Evolutionary conservation across 768 basidiomycete genomes (phyloP), one percentile per base, ranked within the genome.

Genomic region (Phaffia australis): DNA sequence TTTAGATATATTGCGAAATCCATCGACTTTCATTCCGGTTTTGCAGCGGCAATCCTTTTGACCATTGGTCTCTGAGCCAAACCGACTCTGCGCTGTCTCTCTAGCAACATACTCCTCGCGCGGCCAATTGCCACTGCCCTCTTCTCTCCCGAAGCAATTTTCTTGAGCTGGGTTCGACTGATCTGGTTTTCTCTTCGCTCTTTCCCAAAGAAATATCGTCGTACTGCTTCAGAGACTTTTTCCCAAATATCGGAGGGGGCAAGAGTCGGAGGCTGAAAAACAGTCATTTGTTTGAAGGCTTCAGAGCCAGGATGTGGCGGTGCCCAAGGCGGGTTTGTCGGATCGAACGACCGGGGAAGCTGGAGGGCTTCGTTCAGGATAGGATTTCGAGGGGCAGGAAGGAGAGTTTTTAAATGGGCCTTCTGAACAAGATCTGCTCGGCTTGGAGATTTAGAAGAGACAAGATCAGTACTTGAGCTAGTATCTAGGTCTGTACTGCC

Each of bases 81-180:
- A 23, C 63, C 63, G 9, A 48, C 56, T 19, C 23, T 64, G 35
- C 63, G 46, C 56, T 57, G 56, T 48, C 56, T 48, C 56, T 58
- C 64, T 48, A 65, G 23, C 19, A 25, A 29, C 42, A 48, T 57
- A 42, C 35, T 42, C 35, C 11, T 42, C 35, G 35, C 35, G 4
- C 35, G 35, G 35, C 35, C 35, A 42, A 42, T 42, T 11, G 35
- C 35, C 35, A 42, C 35, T 49, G 25, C 56, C 58, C 46, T 56
- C 69, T 46, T 65, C 63, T 69, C 70, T 47, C 70, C 62, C 68
- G 27, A 52, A 54, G 55, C 66, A 29, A 50, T 30, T 63, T 66
- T 72, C 59, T 56, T 67, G 27, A 16, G 27, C 50, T 66, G 66
- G n/a, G 69, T 65, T 11, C 49, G 56, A 49, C 65, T 70, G 18